Evolutionary conservation across 805 yeast genomes (phyloP).

Genomic region (Cyberlindnera subsufficiens): DNA sequence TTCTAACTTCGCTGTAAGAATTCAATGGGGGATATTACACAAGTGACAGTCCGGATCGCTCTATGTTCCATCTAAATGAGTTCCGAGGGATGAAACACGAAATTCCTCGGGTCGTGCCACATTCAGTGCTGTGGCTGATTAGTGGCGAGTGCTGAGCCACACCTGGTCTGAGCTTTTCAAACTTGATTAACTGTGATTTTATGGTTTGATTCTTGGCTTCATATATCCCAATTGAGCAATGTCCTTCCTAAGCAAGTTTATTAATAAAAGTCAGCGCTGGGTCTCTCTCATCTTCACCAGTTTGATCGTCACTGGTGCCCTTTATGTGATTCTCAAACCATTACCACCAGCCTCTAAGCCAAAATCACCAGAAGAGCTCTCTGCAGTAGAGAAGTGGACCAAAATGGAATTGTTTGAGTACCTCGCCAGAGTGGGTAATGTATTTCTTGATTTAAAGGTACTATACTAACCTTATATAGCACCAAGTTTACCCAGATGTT

Average conservation of each 20-base stretch:
- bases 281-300: slow-evolving; percentile 11
- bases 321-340: slow-evolving; percentile 12
- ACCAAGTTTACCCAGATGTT: slow-evolving; percentile 17
- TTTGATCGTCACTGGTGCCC: slow-evolving; percentile 9
- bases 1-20: no score
- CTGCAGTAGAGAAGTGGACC: slow-evolving; percentile 8
- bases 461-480: slow-evolving; percentile 5
- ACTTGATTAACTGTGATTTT: no score
- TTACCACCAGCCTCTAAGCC: slow-evolving; percentile 7
- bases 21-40: no score
- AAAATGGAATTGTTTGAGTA: slow-evolving; percentile 11
- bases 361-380: slow-evolving; percentile 9
- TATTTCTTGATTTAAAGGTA: background rate
- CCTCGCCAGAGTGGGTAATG: slow-evolving; percentile 12
- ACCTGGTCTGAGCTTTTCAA: no score
- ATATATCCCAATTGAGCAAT: background rate
- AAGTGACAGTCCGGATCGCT: no score
- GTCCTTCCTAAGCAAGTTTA: slow-evolving; percentile 9
- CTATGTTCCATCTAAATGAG: no score
- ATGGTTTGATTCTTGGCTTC: no score
- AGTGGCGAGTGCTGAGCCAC: no score
- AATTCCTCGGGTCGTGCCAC: no score
- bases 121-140: no score
- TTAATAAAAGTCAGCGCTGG: slow-evolving; percentile 7
- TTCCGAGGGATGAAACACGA: no score